Base-by-base conservation (phyloP, 176 grass and related monocot genomes). In the Carex cristatella region DNA sequence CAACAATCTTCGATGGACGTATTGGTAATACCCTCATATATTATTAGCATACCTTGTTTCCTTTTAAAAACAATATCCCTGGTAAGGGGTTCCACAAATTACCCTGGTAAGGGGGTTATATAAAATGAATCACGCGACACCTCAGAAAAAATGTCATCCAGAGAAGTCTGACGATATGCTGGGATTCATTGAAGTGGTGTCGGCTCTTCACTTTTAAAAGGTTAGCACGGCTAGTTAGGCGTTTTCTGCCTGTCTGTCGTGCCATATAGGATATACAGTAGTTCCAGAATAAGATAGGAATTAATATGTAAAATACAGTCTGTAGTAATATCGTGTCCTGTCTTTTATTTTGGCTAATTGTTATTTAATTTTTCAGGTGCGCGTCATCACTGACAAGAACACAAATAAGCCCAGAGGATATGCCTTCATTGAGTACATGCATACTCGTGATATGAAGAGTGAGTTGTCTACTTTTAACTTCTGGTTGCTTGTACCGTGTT, bases 181-280 rank as follows among this genome's bases (percentile, higher is more conserved):
- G 90, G 86, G 88, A 92, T 97, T 88, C 89, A 80, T 87, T 88
- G 87, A 74, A 88, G 87, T 7, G 89, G 57, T 77, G 89, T 84
- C 89, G 89, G 90, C 89, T 91, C 90, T 93, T 86, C 92, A 84
- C 83, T 75, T 69, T 91, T 62, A 65, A 69, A 94, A 97, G 94
- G 94, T 92, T 94, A 97, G 94, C 94, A 93, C 92, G 92, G 89
- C 94, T 94, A 88, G 91, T 97, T 92, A 93, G 94, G 92, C 92
- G 81, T 91, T 83, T 83, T 54, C 80, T 93, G 94, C 90, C 92
- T 91, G 83, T 94, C 92, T 97, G 94, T 94, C 94, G 92, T 97
- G 94, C 94, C 89, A 85, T 87, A 76, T 86, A 92, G 49, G 84
- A 91, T 91, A 91, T 91, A 87, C 87, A n/a, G 61, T 66, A 88